phyloP scores from a whole-genome alignment of 2,329 filamentous ascomycete genomes.

The Pseudogymnoascus sp. region DNA sequence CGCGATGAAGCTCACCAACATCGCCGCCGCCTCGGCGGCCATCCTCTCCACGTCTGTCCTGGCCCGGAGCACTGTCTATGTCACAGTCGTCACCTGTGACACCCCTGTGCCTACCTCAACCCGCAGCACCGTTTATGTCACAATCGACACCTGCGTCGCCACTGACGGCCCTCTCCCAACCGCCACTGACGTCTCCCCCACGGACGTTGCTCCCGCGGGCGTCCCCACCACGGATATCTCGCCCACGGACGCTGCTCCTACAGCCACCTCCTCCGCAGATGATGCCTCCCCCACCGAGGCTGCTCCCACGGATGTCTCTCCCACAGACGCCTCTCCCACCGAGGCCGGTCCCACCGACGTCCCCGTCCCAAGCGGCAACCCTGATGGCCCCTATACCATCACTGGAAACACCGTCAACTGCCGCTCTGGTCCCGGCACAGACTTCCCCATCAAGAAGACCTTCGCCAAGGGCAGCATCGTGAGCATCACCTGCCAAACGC shows the following conservation, averaged over 20 bases:
- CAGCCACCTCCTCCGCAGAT: not conserved
- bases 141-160: not conserved
- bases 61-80: conserved; percentile 7
- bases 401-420: conserved; percentile 21
- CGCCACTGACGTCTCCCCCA: not conserved
- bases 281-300: not conserved
- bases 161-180: conserved; percentile 2
- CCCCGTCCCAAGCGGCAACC: not conserved
- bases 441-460: conserved; percentile 16
- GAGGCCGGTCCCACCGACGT: not conserved
- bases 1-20: not conserved
- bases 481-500: conserved; percentile 15
- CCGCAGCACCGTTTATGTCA: conserved; percentile 6
- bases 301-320: not conserved
- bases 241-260: not conserved
- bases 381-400: conserved; percentile 19
- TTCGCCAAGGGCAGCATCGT: conserved; percentile 11
- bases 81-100: not conserved
- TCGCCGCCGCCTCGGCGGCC: not conserved
- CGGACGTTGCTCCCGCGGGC: no score
- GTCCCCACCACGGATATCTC: not conserved
- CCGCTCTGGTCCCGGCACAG: conserved; percentile 23
- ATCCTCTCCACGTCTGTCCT: not conserved
- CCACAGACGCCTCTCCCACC: not conserved
- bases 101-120: not conserved